Evolutionary conservation across 176 grass and related monocot species (phyloP).

Genomic region (Aegilops sharonensis): DNA sequence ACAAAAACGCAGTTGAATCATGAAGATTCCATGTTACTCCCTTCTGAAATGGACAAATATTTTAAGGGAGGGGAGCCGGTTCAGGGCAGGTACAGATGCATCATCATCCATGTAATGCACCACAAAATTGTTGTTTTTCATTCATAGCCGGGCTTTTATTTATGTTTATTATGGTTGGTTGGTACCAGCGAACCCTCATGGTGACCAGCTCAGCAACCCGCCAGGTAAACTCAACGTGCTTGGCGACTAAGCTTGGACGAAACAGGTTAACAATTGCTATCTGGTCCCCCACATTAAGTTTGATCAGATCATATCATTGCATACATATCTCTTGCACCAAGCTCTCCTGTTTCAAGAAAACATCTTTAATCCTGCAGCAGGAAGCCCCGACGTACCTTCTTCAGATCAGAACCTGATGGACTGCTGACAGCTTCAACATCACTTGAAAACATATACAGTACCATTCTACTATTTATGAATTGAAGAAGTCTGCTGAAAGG

Average conservation of each 20-base stretch:
- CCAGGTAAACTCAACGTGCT: slow-evolving; percentile 11
- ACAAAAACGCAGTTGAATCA: not conserved
- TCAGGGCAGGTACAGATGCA: not conserved
- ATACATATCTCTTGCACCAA: not conserved
- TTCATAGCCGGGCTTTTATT: not conserved
- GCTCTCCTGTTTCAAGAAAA: not conserved
- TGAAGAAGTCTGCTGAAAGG: not conserved
- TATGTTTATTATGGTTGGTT: not conserved
- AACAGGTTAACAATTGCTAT: slow-evolving; percentile 1
- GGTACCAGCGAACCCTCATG: slow-evolving; percentile 14
- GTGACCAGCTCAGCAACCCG: not conserved
- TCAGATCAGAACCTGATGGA: not conserved
- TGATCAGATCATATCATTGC: not conserved
- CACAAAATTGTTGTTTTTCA: not conserved
- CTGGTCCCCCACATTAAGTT: not conserved
- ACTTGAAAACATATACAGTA: not conserved
- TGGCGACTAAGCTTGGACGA: slow-evolving; percentile 24
- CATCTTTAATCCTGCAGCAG: not conserved
- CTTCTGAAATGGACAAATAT: not conserved
- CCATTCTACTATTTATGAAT: not conserved
- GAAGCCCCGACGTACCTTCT: not conserved
- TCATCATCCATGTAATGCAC: slow-evolving; percentile 11
- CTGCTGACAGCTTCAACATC: not conserved
- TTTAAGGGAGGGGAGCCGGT: not conserved
- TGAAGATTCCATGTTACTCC: slow-evolving; percentile 26